Evolutionary conservation across 2,329 filamentous ascomycete genomes (phyloP).

Genomic region (Colletotrichum sp.): DNA sequence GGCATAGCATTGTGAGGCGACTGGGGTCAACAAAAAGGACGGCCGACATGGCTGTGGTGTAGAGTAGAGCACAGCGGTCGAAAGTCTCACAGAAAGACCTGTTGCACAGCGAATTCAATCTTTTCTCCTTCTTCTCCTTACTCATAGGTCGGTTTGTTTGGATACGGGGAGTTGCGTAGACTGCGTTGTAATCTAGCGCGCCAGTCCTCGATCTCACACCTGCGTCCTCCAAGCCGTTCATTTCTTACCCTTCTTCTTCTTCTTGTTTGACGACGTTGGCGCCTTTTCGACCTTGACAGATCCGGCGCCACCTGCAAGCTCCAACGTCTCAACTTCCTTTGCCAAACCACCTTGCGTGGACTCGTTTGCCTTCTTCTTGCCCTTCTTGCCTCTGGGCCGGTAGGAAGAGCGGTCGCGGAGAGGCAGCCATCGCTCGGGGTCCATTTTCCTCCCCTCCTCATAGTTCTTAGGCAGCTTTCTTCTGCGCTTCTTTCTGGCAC

Average conservation of each 20-base stretch:
- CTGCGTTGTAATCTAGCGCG: background rate
- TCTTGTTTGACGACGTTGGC: conserved; percentile 44
- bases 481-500: conserved; percentile 54
- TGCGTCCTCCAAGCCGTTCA: conserved; percentile 29
- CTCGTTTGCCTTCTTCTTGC: conserved; percentile 80
- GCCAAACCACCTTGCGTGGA: conserved; percentile 86
- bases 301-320: conserved; percentile 67
- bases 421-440: conserved; percentile 93
- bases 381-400: conserved; percentile 89
- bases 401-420: conserved; percentile 89
- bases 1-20: conserved; percentile 16
- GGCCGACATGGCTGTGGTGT: background rate
- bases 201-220: background rate
- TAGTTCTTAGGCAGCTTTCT: conserved; percentile 74
- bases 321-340: conserved; percentile 72
- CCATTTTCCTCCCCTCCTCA: conserved; percentile 78
- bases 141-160: background rate
- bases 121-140: conserved; percentile 1
- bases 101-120: background rate
- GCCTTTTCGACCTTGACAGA: conserved; percentile 69
- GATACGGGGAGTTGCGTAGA: background rate
- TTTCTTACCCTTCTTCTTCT: conserved; percentile 62
- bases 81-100: background rate
- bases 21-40: background rate
- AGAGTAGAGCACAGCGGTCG: background rate